A percentile compares a stretch with the other conserved stretches of the same genome.
These are phyloP conservation scores for Colletotrichum cordylinicola DNA, from an alignment of 2,329 filamentous ascomycete genomes.

Conservation along the genomic window DNA sequence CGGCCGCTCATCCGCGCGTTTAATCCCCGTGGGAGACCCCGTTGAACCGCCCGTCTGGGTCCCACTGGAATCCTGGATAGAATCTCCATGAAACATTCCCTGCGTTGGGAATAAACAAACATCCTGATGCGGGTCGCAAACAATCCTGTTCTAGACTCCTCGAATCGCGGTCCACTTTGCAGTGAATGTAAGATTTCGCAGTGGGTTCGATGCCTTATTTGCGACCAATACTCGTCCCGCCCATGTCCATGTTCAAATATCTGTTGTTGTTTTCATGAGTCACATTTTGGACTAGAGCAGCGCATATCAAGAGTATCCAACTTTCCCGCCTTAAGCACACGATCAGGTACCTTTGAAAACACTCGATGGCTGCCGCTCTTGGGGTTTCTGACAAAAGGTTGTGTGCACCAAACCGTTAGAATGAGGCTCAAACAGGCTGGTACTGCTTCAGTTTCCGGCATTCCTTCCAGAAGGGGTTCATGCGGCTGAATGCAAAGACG, in stretches of 20 bases:
- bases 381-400: not conserved
- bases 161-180: not conserved
- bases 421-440: not conserved
- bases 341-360: not conserved
- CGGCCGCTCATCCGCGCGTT: not conserved
- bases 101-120: not conserved
- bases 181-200: not conserved
- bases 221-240: not conserved
- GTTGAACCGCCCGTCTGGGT: not conserved
- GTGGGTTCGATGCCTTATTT: not conserved
- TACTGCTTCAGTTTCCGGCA: not conserved
- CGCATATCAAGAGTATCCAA: fast-evolving
- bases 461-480: not conserved
- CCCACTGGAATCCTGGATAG: not conserved
- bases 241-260: not conserved
- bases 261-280: not conserved
- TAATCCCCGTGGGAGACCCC: not conserved
- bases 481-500: not conserved
- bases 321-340: fast-evolving
- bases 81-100: not conserved
- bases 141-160: not conserved
- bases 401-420: not conserved
- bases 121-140: not conserved
- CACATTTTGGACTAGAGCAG: not conserved
- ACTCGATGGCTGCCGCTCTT: not conserved